phyloP scores from a whole-genome alignment of 1,139 yeast species.

The Suhomyces chickasaworum region DNA sequence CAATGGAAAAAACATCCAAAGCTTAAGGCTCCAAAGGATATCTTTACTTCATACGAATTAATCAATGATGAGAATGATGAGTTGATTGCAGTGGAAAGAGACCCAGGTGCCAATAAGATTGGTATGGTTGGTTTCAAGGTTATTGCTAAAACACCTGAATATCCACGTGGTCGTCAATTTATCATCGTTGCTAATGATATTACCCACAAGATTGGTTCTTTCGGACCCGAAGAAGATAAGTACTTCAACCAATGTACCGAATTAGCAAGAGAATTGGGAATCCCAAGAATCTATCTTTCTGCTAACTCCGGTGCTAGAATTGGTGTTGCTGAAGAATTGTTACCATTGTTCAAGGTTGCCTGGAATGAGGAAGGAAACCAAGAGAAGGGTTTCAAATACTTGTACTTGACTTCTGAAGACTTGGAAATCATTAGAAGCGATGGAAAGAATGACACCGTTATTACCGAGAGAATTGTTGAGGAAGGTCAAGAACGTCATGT shows the following conservation, averaged over 20 bases:
- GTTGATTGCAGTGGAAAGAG: conserved; percentile 87
- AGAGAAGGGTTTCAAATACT: conserved; percentile 84
- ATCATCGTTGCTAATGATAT: conserved; percentile 94
- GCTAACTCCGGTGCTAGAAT: conserved; percentile 99
- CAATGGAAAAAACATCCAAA: conserved; percentile 77
- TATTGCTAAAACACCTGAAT: conserved; percentile 92
- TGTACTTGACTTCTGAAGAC: conserved; percentile 76
- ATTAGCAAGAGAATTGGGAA: conserved; percentile 83
- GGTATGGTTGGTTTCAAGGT: conserved; percentile 98
- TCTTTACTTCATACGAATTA: conserved; percentile 77
- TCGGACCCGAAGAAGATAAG: conserved; percentile 95
- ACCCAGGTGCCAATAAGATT: conserved; percentile 90
- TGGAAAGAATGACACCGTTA: conserved; percentile 62
- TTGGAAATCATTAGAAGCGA: conserved; percentile 58
- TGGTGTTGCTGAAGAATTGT: conserved; percentile 94
- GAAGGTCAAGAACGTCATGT: conserved; percentile 80
- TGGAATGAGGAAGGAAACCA: conserved; percentile 83
- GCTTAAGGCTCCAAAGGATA: conserved; percentile 70
- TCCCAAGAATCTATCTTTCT: conserved; percentile 92
- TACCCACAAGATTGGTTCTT: conserved; percentile 96
- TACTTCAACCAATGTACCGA: conserved; percentile 93
- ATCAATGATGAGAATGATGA: conserved; percentile 78
- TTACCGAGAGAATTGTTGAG: conserved; percentile 80
- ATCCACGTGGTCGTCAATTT: conserved; percentile 93
- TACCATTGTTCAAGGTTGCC: conserved; percentile 86